Conservation (phyloP, 805 yeast species). For the Nadsonia fulvescens region DNA sequence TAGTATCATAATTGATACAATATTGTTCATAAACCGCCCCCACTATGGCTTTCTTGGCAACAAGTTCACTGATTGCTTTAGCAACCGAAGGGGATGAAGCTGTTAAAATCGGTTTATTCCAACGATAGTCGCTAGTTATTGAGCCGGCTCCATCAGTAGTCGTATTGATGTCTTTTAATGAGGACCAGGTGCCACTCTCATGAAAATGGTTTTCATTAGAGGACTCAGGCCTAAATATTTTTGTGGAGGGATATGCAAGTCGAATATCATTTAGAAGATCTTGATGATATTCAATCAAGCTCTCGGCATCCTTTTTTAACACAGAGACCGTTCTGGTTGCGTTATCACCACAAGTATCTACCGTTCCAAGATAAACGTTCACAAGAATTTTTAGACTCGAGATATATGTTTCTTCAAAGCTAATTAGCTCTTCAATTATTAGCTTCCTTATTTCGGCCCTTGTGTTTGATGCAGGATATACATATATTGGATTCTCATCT, state of each 20-base stretch:
- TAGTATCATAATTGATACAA: conserved; percentile 5
- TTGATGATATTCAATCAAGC: conserved; percentile 5
- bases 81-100: conserved; percentile 4
- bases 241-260: conserved; percentile 3
- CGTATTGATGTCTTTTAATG: conserved; percentile 2
- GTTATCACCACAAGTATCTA: conserved; percentile 2
- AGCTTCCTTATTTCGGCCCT: too few species aligned
- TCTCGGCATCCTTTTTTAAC: conserved; percentile 3
- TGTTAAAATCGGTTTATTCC: conserved; percentile 4
- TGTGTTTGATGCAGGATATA: too few species aligned
- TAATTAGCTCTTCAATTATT: conserved; percentile 5
- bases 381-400: conserved; percentile 2
- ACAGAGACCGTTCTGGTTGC: conserved; percentile 2
- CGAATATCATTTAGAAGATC: conserved; percentile 4
- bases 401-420: conserved; percentile 3
- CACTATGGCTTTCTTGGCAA: conserved; percentile 5
- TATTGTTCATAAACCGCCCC: conserved; percentile 4
- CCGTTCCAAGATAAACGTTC: conserved; percentile 5
- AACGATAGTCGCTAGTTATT: conserved; percentile 1
- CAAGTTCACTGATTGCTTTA: conserved; percentile 5
- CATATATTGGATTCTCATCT: too few species aligned
- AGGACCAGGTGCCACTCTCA: conserved; percentile 3
- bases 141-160: conserved; percentile 1
- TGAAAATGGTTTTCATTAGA: conserved; percentile 2
- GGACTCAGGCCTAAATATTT: conserved; percentile 1